These are phyloP conservation scores for Theileria sp. DNA, from an alignment of 169 alveolate species.

Conservation along the genomic window DNA sequence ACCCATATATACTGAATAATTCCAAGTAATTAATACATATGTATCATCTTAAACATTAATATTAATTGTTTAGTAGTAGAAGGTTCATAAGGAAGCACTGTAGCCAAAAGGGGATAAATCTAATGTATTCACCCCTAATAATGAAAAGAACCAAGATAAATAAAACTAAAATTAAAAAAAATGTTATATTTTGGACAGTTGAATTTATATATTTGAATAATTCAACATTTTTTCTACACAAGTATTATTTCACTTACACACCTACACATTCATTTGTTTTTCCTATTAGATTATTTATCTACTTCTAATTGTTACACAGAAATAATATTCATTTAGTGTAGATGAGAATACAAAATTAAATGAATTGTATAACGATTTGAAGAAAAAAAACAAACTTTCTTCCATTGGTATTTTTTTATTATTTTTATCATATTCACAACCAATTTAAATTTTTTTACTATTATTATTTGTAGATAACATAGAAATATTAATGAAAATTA, in stretches of 20 bases:
- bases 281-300: not conserved
- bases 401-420: not conserved
- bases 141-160: slow-evolving; percentile 18
- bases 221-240: not conserved
- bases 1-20: slow-evolving; percentile 27
- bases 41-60: not conserved
- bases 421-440: no score
- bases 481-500: not conserved
- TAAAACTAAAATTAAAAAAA: slow-evolving; percentile 31
- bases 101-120: slow-evolving; percentile 29
- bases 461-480: not conserved
- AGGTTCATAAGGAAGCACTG: slow-evolving; percentile 45
- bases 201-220: slow-evolving; percentile 27
- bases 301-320: not conserved
- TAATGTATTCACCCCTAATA: slow-evolving; percentile 31
- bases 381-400: not conserved
- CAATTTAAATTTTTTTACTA: not conserved
- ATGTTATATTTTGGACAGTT: slow-evolving; percentile 44
- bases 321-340: slow-evolving; percentile 13
- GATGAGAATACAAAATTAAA: slow-evolving; percentile 11
- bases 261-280: not conserved
- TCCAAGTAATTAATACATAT: not conserved
- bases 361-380: slow-evolving; percentile 3
- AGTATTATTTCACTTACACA: not conserved
- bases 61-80: slow-evolving; percentile 1